Evolutionary conservation across 1,284 basidiomycete genomes (phyloP).

Genomic region (Xerocomus minutiporus): DNA sequence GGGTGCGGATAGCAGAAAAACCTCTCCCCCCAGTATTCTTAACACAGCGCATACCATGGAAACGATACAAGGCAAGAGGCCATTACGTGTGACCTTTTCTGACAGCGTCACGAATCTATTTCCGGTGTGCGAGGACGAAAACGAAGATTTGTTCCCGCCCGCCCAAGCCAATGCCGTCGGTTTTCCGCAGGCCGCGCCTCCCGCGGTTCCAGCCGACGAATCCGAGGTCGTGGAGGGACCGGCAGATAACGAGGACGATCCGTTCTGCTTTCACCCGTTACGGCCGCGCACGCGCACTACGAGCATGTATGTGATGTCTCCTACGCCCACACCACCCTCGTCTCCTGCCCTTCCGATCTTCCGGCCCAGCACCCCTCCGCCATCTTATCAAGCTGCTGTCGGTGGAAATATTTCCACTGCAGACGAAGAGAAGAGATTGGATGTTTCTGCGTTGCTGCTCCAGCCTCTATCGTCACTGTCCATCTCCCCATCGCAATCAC

Average conservation of each 20-base stretch:
- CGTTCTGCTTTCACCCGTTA: constrained; percentile 23
- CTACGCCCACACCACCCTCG: constrained; percentile 5
- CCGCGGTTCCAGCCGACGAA: constrained; percentile 2
- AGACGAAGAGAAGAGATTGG: constrained; percentile 11
- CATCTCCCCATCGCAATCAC: constrained; percentile 8
- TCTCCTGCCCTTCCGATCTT: constrained; percentile 18
- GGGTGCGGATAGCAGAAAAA: constrained; percentile 9
- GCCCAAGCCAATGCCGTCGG: constrained; percentile 11
- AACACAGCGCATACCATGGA: constrained; percentile 10
- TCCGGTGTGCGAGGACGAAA: constrained; percentile 31
- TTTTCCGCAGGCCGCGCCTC: constrained; percentile 15
- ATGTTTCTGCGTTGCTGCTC: constrained; percentile 27
- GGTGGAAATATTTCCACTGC: background rate
- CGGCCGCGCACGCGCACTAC: constrained; percentile 27
- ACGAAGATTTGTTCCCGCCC: constrained; percentile 17
- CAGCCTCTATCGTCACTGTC: constrained; percentile 25
- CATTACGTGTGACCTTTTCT: constrained; percentile 22
- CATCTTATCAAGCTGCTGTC: constrained; percentile 19
- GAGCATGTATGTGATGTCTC: constrained; percentile 24
- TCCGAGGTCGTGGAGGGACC: constrained; percentile 1
- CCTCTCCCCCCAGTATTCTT: constrained; percentile 11
- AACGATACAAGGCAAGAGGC: constrained; percentile 15
- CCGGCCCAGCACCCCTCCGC: constrained; percentile 24
- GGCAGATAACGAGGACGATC: constrained; percentile 23
- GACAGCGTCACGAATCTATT: constrained; percentile 24